Conservation (phyloP, 495 filamentous ascomycete species). For the Daldinia caldariorum region DNA sequence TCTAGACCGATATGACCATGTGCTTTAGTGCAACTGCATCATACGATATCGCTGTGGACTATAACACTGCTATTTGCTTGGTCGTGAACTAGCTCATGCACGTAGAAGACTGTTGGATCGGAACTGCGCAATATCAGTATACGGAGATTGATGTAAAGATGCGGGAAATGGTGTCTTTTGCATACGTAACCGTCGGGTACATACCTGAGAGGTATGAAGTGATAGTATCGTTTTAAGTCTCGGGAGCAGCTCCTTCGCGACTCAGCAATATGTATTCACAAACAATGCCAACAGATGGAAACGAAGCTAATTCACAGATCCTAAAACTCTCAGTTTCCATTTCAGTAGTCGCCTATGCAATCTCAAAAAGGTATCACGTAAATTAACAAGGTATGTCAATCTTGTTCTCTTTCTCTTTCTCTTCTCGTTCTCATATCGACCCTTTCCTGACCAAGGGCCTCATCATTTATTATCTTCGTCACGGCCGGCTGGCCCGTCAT, state of each 20-base stretch:
- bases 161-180: neutral
- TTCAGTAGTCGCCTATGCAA: slow-evolving; percentile 30
- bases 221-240: neutral
- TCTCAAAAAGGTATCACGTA: slow-evolving; percentile 32
- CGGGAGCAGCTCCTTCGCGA: neutral
- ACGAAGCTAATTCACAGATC: neutral
- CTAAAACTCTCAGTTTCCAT: slow-evolving; percentile 16
- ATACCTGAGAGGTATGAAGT: neutral
- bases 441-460: slow-evolving; percentile 6
- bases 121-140: neutral
- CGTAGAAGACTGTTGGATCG: neutral
- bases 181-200: neutral
- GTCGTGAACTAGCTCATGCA: neutral
- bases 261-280: neutral
- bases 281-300: neutral
- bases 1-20: neutral
- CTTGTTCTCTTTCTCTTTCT: slow-evolving; percentile 15
- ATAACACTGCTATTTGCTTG: too few species aligned
- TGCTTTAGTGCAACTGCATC: neutral
- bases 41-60: neutral
- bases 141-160: slow-evolving; percentile 1
- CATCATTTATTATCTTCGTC: slow-evolving; percentile 19
- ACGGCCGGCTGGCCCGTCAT: slow-evolving; percentile 3
- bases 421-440: slow-evolving; percentile 21
- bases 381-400: slow-evolving; percentile 16